Base-by-base conservation (phyloP, 768 basidiomycete species). In the Suillus spraguei region DNA sequence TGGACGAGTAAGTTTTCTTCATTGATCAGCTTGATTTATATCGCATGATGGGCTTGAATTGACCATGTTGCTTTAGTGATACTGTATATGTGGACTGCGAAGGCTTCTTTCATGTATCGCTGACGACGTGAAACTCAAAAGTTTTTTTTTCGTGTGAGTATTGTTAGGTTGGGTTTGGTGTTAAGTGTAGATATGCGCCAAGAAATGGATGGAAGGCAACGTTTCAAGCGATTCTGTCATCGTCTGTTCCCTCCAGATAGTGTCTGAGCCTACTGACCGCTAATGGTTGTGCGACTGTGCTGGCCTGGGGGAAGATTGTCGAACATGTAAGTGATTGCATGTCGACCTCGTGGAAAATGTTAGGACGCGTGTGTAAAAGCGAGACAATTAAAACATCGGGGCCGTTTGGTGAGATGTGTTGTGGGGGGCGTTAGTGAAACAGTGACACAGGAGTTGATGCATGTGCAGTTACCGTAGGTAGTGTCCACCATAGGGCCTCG, bases 91-190 rank as follows among this genome's bases (percentile, higher is more conserved):
- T 22, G 5, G 22, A 47, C 46, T 47, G 46, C 5, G 46, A 47
- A 13, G 46, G 46, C 11, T 6, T 11, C 11, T 5, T 47, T 13
- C 44, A 22, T 47, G 2, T 6, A 13, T 47, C 46, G 22, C 46
- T 47, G n/a, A n/a, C n/a, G n/a, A n/a, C n/a, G n/a, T n/a, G n/a
- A n/a, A n/a, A n/a, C n/a, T n/a, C n/a, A n/a, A n/a, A n/a, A n/a
- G n/a, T n/a, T n/a, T 98, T 99, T 79, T 99, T 97, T 76, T 98
- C 96, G 71, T 95, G 95, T 13, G 97, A 98, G 78, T 97, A 99
- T 95, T 97, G 70, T 28, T 44, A 50, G 35, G 64, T 47, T 36
- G 44, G 16, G 71, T 28, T 28, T 28, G 28, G 28, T 28, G 28
- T 32, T 47, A 47, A 28, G 64, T 38, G 33, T 52, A n/a, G n/a